phyloP scores from a whole-genome alignment of 2,329 filamentous ascomycete genomes.

The Apiospora hydei region DNA sequence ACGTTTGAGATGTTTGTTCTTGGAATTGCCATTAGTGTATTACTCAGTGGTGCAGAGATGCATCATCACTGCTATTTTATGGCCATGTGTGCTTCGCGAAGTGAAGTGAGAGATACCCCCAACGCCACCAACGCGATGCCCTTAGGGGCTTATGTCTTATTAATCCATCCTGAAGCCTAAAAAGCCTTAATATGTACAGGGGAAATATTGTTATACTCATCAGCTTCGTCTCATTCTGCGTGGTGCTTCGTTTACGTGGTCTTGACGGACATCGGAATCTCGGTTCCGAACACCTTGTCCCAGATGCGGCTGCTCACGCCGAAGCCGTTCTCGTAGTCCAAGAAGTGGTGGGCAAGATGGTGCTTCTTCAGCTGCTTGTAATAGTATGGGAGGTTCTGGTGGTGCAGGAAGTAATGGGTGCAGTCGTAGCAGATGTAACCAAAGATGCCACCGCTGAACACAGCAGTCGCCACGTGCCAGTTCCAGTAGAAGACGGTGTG shows the following conservation, averaged over 20 bases:
- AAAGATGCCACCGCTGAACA: constrained; percentile 90
- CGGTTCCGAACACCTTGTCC: constrained; percentile 91
- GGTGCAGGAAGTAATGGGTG: constrained; percentile 98
- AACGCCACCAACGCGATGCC: constrained; percentile 2
- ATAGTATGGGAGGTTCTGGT: constrained; percentile 88
- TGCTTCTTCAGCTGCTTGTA: constrained; percentile 97
- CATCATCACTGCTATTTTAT: neutral
- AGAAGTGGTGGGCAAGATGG: constrained; percentile 95
- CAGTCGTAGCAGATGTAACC: constrained; percentile 96
- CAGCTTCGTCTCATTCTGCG: neutral
- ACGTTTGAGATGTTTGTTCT: neutral
- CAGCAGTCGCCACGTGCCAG: constrained; percentile 81
- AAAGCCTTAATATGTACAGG: constrained; percentile 18
- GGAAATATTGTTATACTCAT: constrained; percentile 2
- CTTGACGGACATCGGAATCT: constrained; percentile 62
- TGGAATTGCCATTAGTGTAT: constrained; percentile 7
- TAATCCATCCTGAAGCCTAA: constrained; percentile 6
- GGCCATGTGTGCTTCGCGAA: neutral
- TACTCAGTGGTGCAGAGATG: neutral
- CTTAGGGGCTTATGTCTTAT: constrained; percentile 1
- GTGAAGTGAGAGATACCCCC: neutral
- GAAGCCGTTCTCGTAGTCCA: constrained; percentile 97
- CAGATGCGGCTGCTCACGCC: constrained; percentile 97
- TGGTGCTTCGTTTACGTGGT: constrained; percentile 32
- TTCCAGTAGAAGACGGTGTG: constrained; percentile 83